Base-by-base conservation (phyloP, 2,329 filamentous ascomycete species). In the Stachybotrys chlorohalonatus region DNA sequence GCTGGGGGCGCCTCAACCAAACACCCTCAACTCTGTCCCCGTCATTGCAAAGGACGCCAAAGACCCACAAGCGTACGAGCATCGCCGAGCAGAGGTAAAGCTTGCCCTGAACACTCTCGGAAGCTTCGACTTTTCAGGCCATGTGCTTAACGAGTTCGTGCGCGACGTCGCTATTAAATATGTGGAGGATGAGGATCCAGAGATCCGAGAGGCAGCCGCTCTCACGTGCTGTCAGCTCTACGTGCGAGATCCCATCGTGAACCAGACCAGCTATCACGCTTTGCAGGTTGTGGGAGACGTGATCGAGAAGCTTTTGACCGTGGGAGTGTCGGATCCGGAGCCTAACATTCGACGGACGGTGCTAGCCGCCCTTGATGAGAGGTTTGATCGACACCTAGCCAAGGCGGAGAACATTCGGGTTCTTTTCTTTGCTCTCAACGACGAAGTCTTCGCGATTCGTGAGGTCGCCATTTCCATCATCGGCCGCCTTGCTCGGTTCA, bases 151-250 rank as follows among this genome's bases (percentile, higher is more conserved):
- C 64, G 95, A 99, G 68, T 99, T 99, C 62, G 94, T 99, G 31
- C 89, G 94, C 30, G 94, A 99, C 67, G 94, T 99, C 52, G 94
- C 95, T 5, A 95, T 99, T 66, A 94, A 93, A 68, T 99, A 96
- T 63, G 93, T 99, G 47, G 93, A 99, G 62, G 94, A 95, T 59
- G 93, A 97, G 62, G 95, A 96, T 63, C 81, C 90, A 0, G 89
- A 95, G 60, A 96, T 96, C 52, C 85, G 94, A 56, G 93, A 96
- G 70, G 94, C 94, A 15, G 93, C 94, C 2, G 92, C 94, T 15
- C 78, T 99, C 57, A 99, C 95, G 6, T 97, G 94, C 72, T 99
- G 95, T 66, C 95, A 99, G 69, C 82, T 99, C 49, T 97, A 97
- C 66, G 89, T 97, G 49, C 86, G 90, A 62, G 95, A 99, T 67